Conservation (phyloP, 768 basidiomycete species). For the Agrocybe praecox region DNA sequence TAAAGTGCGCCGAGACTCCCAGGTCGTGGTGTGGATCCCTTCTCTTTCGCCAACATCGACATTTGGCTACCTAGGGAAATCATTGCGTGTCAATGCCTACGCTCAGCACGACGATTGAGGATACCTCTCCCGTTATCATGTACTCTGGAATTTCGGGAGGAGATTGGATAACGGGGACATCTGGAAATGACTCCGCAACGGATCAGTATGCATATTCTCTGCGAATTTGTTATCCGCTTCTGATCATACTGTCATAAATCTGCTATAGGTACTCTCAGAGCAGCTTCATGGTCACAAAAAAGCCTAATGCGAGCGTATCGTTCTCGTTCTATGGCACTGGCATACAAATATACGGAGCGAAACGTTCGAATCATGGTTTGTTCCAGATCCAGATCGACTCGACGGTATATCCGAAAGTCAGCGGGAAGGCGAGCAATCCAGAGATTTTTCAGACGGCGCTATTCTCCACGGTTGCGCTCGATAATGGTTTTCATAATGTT, state of each 20-base stretch:
- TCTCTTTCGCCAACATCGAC: too few species aligned
- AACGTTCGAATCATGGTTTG: slow-evolving; percentile 46
- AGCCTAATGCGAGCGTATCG: slow-evolving; percentile 29
- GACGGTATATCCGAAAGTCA: not conserved
- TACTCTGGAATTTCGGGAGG: too few species aligned
- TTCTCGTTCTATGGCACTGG: slow-evolving; percentile 53
- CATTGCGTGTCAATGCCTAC: too few species aligned
- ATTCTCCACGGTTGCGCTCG: slow-evolving; percentile 23
- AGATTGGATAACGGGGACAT: slow-evolving; percentile 24
- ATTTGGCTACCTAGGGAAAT: too few species aligned
- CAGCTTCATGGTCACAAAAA: slow-evolving; percentile 42
- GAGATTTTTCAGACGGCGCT: slow-evolving; percentile 41
- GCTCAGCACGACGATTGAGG: slow-evolving; percentile 34
- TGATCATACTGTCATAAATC: too few species aligned
- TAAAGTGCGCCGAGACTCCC: too few species aligned
- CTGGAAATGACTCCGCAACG: slow-evolving; percentile 14
- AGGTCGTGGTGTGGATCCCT: too few species aligned
- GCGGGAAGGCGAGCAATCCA: slow-evolving; percentile 1
- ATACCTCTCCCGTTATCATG: slow-evolving; percentile 30
- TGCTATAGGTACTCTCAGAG: slow-evolving; percentile 34
- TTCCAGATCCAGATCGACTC: slow-evolving; percentile 27
- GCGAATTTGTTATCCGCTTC: not conserved
- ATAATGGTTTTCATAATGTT: slow-evolving; percentile 34
- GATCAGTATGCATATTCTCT: slow-evolving; percentile 16
- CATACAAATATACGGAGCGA: slow-evolving; percentile 52